Percentiles rank a stretch among this genome's conserved stretches.
Evolutionary conservation across 2,329 filamentous ascomycete species (phyloP).

Genomic region (Corynespora cassiicola): DNA sequence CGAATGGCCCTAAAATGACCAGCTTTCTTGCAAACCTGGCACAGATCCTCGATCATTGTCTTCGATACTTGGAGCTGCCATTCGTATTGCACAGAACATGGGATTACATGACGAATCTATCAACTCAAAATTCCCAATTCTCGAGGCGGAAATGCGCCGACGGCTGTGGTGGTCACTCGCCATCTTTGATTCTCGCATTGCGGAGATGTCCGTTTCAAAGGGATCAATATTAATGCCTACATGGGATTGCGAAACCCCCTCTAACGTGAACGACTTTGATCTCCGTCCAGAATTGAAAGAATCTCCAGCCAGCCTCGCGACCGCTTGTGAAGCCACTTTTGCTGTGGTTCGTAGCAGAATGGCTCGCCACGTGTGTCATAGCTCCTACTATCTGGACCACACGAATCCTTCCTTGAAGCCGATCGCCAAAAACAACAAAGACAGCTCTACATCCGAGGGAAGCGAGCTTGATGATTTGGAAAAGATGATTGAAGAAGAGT

Average conservation of each 20-base stretch:
- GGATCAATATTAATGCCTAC: conserved; percentile 53
- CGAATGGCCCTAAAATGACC: conserved; percentile 30
- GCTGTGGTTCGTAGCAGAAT: conserved; percentile 58
- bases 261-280: conserved; percentile 59
- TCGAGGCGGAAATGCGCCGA: conserved; percentile 66
- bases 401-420: conserved; percentile 50
- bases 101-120: conserved; percentile 66
- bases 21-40: conserved; percentile 62
- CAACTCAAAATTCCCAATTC: conserved; percentile 57
- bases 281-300: conserved; percentile 48
- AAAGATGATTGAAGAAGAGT: conserved; percentile 47
- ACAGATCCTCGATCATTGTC: conserved; percentile 56
- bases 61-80: conserved; percentile 63
- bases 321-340: conserved; percentile 63
- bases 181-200: conserved; percentile 62
- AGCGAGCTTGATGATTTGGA: conserved; percentile 44
- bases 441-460: conserved; percentile 17
- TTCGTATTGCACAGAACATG: conserved; percentile 66
- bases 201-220: conserved; percentile 60
- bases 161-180: conserved; percentile 68
- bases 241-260: conserved; percentile 57
- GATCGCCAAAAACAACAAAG: conserved; percentile 36
- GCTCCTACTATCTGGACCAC: conserved; percentile 55
- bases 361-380: conserved; percentile 48
- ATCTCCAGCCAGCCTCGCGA: conserved; percentile 45